Conservation (phyloP, 2,329 filamentous ascomycete species). For the Xylariales sp. region DNA sequence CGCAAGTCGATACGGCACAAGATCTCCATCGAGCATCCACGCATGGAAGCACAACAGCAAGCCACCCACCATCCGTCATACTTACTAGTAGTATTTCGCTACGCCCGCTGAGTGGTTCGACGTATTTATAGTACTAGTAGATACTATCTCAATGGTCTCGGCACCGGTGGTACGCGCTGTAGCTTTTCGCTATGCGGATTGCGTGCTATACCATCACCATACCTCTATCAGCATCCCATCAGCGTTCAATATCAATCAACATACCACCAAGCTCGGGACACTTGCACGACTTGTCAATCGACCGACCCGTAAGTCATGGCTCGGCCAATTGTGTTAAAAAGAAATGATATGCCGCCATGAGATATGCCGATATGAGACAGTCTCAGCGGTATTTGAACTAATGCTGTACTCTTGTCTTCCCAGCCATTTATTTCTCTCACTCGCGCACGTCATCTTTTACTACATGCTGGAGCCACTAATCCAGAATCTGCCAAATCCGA, state of each 20-base stretch:
- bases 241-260: slow-evolving; percentile 14
- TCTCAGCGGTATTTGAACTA: slow-evolving; percentile 29
- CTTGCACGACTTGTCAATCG: neutral
- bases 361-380: slow-evolving; percentile 19
- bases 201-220: neutral
- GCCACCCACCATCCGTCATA: slow-evolving; percentile 15
- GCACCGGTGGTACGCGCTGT: neutral
- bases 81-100: slow-evolving; percentile 15
- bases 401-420: neutral
- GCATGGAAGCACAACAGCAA: slow-evolving; percentile 28
- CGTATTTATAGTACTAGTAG: too few relatives aligned
- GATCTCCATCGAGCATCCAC: slow-evolving; percentile 5
- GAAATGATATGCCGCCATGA: neutral
- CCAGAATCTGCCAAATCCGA: slow-evolving; percentile 26
- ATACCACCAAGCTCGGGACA: slow-evolving; percentile 3
- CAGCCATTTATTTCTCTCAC: slow-evolving; percentile 12
- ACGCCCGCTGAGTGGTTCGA: slow-evolving; percentile 11
- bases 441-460: slow-evolving; percentile 1
- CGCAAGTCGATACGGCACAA: slow-evolving; percentile 4
- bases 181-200: slow-evolving; percentile 33
- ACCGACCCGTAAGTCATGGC: neutral
- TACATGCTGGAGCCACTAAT: slow-evolving; percentile 1
- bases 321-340: slow-evolving; percentile 22
- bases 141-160: slow-evolving; percentile 1
- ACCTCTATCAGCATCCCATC: neutral